Evolutionary conservation across 2,329 filamentous ascomycete species (phyloP).

Genomic region (Fusarium sp.): DNA sequence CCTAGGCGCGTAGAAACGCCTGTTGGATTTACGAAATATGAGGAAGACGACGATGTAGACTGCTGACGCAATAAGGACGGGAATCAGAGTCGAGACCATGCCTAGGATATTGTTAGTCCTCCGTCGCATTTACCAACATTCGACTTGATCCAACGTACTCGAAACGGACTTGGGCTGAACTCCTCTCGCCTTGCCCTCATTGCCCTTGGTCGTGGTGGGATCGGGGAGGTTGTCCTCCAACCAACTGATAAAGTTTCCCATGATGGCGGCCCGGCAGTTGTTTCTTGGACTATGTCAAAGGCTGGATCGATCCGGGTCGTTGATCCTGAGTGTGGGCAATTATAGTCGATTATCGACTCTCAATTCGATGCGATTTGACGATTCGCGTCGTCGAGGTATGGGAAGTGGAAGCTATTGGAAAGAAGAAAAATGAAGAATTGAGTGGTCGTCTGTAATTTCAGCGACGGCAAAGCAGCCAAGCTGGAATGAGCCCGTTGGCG

Average conservation of each 20-base stretch:
- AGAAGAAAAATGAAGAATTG: conserved; percentile 21
- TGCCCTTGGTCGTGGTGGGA: conserved; percentile 25
- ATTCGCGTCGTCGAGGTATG: conserved; percentile 2
- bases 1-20: conserved; percentile 68
- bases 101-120: conserved; percentile 41
- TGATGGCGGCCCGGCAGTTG: conserved; percentile 43
- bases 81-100: conserved; percentile 65
- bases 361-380: conserved; percentile 15
- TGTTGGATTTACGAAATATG: conserved; percentile 60
- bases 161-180: conserved; percentile 52
- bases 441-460: background rate
- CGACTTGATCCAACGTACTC: conserved; percentile 39
- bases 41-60: conserved; percentile 67
- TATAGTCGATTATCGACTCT: background rate
- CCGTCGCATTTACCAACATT: background rate
- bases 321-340: conserved; percentile 16
- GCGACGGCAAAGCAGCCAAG: conserved; percentile 6
- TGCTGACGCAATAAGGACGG: conserved; percentile 62
- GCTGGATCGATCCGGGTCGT: conserved; percentile 7
- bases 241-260: conserved; percentile 57
- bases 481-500: conserved; percentile 20
- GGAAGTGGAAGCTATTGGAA: conserved; percentile 18
- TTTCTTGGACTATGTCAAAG: conserved; percentile 14
- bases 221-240: conserved; percentile 51
- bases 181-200: conserved; percentile 45